Conservation (phyloP, 2,329 filamentous ascomycete species). For the Pseudogymnoascus sp. region DNA sequence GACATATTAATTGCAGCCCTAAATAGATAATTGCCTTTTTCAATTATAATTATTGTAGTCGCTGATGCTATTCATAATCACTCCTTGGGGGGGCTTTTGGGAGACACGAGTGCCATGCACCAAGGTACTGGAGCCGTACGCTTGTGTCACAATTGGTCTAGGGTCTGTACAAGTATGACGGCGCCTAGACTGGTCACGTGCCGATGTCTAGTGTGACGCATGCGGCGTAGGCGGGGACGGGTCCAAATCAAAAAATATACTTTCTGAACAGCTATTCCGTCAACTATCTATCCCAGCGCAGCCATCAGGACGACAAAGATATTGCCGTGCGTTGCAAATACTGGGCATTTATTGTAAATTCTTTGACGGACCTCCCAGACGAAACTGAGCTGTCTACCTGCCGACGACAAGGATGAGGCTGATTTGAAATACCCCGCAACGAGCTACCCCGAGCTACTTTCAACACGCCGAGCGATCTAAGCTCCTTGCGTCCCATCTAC, state of each 20-base stretch:
- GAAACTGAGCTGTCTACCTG: background rate
- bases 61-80: background rate
- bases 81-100: background rate
- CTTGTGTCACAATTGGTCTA: background rate
- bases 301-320: background rate
- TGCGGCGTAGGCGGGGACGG: background rate
- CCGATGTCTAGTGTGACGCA: background rate
- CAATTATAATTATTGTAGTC: background rate
- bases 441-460: background rate
- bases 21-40: background rate
- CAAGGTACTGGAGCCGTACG: background rate
- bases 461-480: background rate
- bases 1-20: too few relatives aligned
- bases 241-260: background rate
- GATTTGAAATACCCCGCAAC: slow-evolving; percentile 7
- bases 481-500: background rate
- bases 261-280: background rate
- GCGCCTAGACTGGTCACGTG: background rate
- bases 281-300: background rate
- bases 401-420: background rate
- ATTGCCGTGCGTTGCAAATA: background rate
- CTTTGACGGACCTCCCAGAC: background rate
- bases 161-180: background rate
- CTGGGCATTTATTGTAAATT: background rate
- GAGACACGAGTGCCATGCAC: background rate